These are phyloP conservation scores for Lichtheimia hyalospora DNA, from an alignment of 371 early-diverging fungal genomes.

Conservation along the genomic window DNA sequence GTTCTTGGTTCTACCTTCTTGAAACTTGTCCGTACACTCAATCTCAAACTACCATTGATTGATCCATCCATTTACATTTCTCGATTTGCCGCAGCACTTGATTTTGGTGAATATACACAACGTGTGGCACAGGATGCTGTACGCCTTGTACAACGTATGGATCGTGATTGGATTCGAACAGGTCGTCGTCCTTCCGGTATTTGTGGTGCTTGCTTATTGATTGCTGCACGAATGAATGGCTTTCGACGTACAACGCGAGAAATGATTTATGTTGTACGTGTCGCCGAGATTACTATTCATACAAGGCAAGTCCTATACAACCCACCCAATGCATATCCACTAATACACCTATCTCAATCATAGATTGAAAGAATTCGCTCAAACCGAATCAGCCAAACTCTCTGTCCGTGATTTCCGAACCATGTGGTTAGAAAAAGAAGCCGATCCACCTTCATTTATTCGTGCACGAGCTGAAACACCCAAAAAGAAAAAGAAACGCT, in stretches of 20 bases:
- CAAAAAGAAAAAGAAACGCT: constrained; percentile 14
- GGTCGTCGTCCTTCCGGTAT: constrained; percentile 99
- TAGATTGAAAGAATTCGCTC: constrained; percentile 86
- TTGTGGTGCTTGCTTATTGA: constrained; percentile 96
- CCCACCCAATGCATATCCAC: neutral
- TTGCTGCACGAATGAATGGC: constrained; percentile 95
- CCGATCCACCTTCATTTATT: constrained; percentile 90
- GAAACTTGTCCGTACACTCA: constrained; percentile 76
- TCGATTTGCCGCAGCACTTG: constrained; percentile 90
- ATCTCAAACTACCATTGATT: constrained; percentile 82
- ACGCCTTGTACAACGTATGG: constrained; percentile 94
- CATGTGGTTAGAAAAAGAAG: constrained; percentile 85
- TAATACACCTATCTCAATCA: neutral
- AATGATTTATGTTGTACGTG: constrained; percentile 92
- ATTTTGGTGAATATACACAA: constrained; percentile 90
- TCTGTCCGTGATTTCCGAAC: constrained; percentile 87
- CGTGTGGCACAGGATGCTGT: constrained; percentile 83
- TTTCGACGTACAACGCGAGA: constrained; percentile 87
- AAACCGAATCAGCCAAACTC: constrained; percentile 88
- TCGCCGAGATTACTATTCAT: constrained; percentile 88
- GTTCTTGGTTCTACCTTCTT: constrained; percentile 93
- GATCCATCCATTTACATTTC: constrained; percentile 97
- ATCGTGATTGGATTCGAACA: constrained; percentile 97
- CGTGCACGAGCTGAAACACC: constrained; percentile 48
- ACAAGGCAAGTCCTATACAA: constrained; percentile 60